Percentiles rank a stretch among this genome's conserved stretches.
Evolutionary conservation across 441 rosid genomes (phyloP).

Genomic region (Corymbia calophylla): DNA sequence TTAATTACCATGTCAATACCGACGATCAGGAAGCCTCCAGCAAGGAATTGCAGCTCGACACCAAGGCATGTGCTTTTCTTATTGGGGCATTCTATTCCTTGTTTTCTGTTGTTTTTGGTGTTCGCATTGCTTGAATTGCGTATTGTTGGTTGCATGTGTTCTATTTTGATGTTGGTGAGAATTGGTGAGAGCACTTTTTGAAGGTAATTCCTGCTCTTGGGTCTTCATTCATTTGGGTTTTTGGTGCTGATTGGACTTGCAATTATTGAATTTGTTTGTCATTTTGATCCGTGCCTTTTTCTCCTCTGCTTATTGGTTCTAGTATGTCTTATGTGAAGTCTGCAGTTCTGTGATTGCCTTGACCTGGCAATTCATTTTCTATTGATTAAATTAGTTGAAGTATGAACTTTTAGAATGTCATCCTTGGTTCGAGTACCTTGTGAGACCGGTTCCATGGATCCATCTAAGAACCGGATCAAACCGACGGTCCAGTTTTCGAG

Average conservation of each 20-base stretch:
- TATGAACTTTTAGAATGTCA: no score
- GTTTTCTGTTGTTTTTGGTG: background rate
- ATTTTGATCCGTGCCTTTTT: no score
- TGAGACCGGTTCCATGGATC: no score
- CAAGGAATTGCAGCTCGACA: conserved; percentile 93
- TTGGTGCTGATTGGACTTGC: background rate
- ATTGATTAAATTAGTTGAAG: no score
- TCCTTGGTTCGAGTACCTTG: no score
- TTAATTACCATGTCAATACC: no score
- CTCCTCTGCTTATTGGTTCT: no score
- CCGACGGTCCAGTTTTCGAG: no score
- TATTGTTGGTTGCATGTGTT: conserved; percentile 27
- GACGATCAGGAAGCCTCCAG: conserved; percentile 3
- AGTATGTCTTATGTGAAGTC: no score
- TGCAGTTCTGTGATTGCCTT: no score
- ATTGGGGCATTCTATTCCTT: background rate
- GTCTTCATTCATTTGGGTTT: background rate
- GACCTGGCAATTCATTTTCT: no score
- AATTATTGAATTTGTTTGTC: background rate
- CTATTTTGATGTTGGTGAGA: conserved; percentile 74
- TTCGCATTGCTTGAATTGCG: background rate
- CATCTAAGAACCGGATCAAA: no score
- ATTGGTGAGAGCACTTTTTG: conserved; percentile 86
- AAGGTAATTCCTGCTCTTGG: conserved; percentile 35
- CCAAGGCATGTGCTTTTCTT: conserved; percentile 40